phyloP scores from a whole-genome alignment of 306 rosid genomes.

The Corylus heterophylla region DNA sequence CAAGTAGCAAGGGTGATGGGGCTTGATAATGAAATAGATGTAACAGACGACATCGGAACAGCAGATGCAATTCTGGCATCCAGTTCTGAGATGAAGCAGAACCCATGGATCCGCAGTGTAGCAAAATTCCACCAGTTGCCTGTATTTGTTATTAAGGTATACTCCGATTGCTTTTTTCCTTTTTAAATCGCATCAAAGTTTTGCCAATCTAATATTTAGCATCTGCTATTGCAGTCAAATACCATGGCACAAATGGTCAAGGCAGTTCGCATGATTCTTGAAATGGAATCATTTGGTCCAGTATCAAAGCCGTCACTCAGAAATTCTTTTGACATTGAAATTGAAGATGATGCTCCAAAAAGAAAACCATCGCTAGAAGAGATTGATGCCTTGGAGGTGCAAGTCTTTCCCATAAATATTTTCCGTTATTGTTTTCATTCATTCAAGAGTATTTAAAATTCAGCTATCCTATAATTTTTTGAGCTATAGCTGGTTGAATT shows the following conservation, averaged over 20 bases:
- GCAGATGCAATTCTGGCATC: conserved; percentile 89
- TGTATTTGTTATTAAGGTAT: conserved; percentile 85
- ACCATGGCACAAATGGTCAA: conserved; percentile 98
- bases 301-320: conserved; percentile 43
- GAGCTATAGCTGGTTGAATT: neutral
- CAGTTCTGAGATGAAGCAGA: conserved; percentile 74
- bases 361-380: conserved; percentile 84
- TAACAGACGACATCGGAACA: conserved; percentile 76
- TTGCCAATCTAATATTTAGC: conserved; percentile 17
- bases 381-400: conserved; percentile 96
- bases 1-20: conserved; percentile 96
- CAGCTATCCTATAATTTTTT: neutral
- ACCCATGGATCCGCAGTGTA: conserved; percentile 81
- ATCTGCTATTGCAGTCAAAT: conserved; percentile 63
- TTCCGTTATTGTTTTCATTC: neutral
- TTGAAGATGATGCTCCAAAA: conserved; percentile 86
- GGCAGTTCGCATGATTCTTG: conserved; percentile 91
- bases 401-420: conserved; percentile 22
- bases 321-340: conserved; percentile 61
- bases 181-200: conserved; percentile 24
- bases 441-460: neutral
- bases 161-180: conserved; percentile 3
- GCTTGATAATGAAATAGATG: conserved; percentile 72
- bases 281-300: conserved; percentile 59
- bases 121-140: conserved; percentile 94